Conservation (phyloP, 192 early-diverging fungal species). For the Endogone sp. region DNA sequence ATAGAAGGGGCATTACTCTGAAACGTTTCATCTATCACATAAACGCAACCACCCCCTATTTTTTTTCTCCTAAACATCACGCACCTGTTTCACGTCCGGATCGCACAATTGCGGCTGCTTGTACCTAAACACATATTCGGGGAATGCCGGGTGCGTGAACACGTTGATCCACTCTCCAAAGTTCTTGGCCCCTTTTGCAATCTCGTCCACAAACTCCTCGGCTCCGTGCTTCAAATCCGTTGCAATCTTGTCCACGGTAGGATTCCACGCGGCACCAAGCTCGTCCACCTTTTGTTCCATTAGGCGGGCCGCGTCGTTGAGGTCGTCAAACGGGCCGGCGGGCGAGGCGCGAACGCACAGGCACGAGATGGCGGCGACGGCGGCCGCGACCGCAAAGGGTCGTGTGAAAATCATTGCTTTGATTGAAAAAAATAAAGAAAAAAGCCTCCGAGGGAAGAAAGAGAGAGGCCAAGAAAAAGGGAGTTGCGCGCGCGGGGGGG, state of each 20-base stretch:
- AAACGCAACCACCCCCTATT: too few species aligned
- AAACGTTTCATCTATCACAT: too few species aligned
- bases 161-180: conserved; percentile 32
- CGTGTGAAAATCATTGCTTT: not conserved
- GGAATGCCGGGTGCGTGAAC: conserved; percentile 58
- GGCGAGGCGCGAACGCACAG: not conserved
- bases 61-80: not conserved
- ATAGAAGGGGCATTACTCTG: too few species aligned
- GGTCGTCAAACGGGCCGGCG: not conserved
- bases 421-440: not conserved
- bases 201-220: conserved; percentile 22
- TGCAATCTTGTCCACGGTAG: not conserved
- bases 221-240: not conserved
- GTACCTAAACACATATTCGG: conserved; percentile 69
- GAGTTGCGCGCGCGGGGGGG: too few species aligned
- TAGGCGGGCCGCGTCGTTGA: not conserved
- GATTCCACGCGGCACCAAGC: not conserved
- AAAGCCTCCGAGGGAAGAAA: not conserved
- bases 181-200: conserved; percentile 28
- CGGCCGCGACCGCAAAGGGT: not conserved
- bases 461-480: not conserved
- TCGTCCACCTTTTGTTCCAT: not conserved
- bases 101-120: conserved; percentile 84
- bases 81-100: conserved; percentile 79
- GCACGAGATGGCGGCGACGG: not conserved